Evolutionary conservation across 495 filamentous ascomycete genomes (phyloP).

Genomic region (Penicillium chermesinum): DNA sequence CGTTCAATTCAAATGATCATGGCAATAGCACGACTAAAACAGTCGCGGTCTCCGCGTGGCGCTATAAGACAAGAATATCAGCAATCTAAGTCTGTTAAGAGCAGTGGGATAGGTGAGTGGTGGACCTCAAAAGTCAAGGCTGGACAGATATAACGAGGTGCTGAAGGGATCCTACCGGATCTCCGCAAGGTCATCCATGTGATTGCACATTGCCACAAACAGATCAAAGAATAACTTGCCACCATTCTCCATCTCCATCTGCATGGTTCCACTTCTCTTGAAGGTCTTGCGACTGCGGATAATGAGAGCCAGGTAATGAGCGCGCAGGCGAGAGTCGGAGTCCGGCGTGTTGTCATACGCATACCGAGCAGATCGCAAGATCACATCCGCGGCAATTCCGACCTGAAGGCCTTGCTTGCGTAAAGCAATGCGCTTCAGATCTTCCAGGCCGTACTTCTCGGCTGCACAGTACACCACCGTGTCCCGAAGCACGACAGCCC

Average conservation of each 20-base stretch:
- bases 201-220: slow-evolving; percentile 96
- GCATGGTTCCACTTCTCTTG: slow-evolving; percentile 94
- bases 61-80: slow-evolving; percentile 21
- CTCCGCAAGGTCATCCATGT: slow-evolving; percentile 85
- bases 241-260: slow-evolving; percentile 92
- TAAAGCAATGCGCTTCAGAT: slow-evolving; percentile 80
- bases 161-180: slow-evolving; percentile 28
- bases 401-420: slow-evolving; percentile 87
- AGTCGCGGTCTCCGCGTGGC: slow-evolving; percentile 36
- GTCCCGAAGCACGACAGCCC: slow-evolving; percentile 73
- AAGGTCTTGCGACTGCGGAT: slow-evolving; percentile 91
- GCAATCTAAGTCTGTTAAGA: no score
- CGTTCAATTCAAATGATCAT: slow-evolving; percentile 21
- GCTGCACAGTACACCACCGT: slow-evolving; percentile 90
- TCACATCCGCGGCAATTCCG: slow-evolving; percentile 79
- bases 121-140: not conserved
- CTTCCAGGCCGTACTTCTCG: slow-evolving; percentile 77
- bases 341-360: slow-evolving; percentile 92
- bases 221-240: slow-evolving; percentile 93
- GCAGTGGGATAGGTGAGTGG: no score
- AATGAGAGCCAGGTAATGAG: slow-evolving; percentile 90
- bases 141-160: not conserved
- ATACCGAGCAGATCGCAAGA: slow-evolving; percentile 85
- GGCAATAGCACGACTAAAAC: slow-evolving; percentile 29
- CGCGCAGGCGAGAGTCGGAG: slow-evolving; percentile 81